phyloP scores from a whole-genome alignment of 805 yeast species.

The Debaryomyces tyrocola region DNA sequence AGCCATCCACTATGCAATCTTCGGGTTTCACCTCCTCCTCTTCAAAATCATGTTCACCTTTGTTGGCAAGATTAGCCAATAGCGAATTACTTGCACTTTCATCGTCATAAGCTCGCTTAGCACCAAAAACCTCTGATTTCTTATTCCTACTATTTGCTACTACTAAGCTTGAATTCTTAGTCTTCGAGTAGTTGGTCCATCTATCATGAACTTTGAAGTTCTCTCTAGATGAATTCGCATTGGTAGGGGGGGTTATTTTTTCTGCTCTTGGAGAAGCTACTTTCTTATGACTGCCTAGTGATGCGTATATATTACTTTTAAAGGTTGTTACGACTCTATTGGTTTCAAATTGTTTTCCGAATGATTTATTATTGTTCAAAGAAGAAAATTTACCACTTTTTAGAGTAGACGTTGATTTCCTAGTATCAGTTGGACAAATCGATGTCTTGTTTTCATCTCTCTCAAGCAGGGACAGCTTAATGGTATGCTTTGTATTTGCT shows the following conservation, averaged over 20 bases:
- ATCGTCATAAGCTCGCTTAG: not conserved
- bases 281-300: not conserved
- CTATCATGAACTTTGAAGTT: not conserved
- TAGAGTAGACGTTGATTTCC: not conserved
- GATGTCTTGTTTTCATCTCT: no score
- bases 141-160: not conserved
- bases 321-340: not conserved
- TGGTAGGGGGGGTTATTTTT: not conserved
- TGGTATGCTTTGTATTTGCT: no score
- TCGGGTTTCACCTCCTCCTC: conserved; percentile 5
- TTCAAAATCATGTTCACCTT: not conserved
- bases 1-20: conserved; percentile 32
- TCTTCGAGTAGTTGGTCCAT: not conserved
- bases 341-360: not conserved
- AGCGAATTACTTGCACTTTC: not conserved
- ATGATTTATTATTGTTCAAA: not conserved
- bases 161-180: not conserved
- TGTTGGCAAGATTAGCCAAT: not conserved
- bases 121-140: not conserved
- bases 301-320: not conserved
- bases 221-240: not conserved
- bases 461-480: no score
- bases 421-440: not conserved
- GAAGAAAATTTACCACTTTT: conserved; percentile 2
- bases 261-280: not conserved